phyloP scores from a whole-genome alignment of 2,329 filamentous ascomycete genomes.

The Helminthosporium solani region DNA sequence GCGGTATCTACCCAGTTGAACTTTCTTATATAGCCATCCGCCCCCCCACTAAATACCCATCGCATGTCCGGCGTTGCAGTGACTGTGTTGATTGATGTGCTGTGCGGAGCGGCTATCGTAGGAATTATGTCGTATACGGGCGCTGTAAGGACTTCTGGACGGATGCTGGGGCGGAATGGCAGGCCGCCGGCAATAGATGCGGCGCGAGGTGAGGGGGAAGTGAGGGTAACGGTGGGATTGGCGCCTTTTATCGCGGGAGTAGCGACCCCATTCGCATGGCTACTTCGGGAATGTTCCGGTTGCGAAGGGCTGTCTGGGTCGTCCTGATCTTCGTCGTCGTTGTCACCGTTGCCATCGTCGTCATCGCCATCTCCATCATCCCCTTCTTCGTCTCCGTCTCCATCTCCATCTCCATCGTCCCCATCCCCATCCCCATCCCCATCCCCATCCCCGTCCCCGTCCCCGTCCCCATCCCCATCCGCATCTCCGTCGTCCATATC shows the following conservation, averaged over 20 bases:
- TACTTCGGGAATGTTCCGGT: conserved; percentile 36
- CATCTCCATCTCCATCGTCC: conserved; percentile 42
- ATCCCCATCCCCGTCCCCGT: conserved; percentile 43
- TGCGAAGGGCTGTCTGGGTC: conserved; percentile 48
- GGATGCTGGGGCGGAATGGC: conserved; percentile 62
- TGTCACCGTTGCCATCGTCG: conserved; percentile 43
- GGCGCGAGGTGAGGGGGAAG: conserved; percentile 48
- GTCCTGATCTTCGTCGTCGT: conserved; percentile 48
- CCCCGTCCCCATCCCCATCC: conserved; percentile 42
- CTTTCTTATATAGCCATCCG: conserved; percentile 94
- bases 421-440: conserved; percentile 46
- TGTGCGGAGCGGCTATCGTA: conserved; percentile 88
- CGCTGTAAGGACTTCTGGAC: conserved; percentile 76
- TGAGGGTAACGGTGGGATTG: conserved; percentile 52
- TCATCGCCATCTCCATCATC: conserved; percentile 45
- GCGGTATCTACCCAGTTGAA: conserved; percentile 95
- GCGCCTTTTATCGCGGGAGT: conserved; percentile 28
- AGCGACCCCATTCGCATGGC: conserved; percentile 28
- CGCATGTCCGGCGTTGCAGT: conserved; percentile 90
- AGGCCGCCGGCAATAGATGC: conserved; percentile 33
- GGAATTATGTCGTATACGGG: conserved; percentile 90
- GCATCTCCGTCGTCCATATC: conserved; percentile 47
- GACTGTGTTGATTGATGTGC: conserved; percentile 91
- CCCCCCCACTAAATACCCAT: conserved; percentile 91
- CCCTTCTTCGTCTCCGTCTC: conserved; percentile 38